Evolutionary conservation across 371 early-diverging fungal genomes (phyloP).

Genomic region (Umbelopsis sp.): DNA sequence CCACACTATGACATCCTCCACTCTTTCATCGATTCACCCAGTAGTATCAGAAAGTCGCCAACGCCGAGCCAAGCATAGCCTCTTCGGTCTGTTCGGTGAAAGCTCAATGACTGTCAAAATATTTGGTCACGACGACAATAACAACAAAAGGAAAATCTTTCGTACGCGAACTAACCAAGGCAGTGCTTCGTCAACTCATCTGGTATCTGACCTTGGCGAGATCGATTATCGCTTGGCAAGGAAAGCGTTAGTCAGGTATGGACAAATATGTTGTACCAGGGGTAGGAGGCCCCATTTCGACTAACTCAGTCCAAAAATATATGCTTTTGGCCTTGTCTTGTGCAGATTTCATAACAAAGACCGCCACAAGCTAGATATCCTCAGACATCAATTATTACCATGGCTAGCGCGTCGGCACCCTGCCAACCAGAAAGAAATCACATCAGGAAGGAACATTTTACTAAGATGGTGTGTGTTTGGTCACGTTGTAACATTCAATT

Average conservation of each 20-base stretch:
- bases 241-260: slow-evolving; percentile 14
- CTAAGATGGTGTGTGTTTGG: slow-evolving; percentile 29
- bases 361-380: slow-evolving; percentile 26
- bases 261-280: neutral
- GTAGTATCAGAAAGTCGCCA: neutral
- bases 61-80: slow-evolving; percentile 4
- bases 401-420: slow-evolving; percentile 24
- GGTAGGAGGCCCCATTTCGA: neutral
- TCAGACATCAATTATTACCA: slow-evolving; percentile 25
- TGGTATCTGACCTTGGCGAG: neutral
- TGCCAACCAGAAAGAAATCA: slow-evolving; percentile 24
- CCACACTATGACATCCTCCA: slow-evolving; percentile 5
- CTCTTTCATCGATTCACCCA: slow-evolving; percentile 12
- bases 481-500: neutral
- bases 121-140: slow-evolving; percentile 9
- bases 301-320: slow-evolving; percentile 6
- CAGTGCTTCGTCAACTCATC: neutral
- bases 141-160: slow-evolving; percentile 3
- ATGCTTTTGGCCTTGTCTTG: neutral
- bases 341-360: slow-evolving; percentile 34
- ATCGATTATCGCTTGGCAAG: slow-evolving; percentile 14
- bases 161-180: neutral
- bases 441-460: slow-evolving; percentile 25
- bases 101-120: slow-evolving; percentile 16
- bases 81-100: slow-evolving; percentile 5